phyloP scores from a whole-genome alignment of 345 rosid species.

The Citrus inodora region DNA sequence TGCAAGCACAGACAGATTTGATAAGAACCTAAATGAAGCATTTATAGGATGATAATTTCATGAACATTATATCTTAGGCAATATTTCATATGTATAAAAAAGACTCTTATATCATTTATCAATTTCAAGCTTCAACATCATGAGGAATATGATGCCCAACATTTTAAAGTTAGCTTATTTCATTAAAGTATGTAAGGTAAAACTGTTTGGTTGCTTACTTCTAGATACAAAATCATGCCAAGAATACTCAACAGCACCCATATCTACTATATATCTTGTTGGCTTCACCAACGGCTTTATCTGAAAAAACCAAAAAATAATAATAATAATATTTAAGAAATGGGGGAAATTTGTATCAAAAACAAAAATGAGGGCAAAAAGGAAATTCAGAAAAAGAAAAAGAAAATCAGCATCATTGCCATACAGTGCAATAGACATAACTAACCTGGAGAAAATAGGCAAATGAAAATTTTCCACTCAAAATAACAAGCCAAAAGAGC shows the following conservation, averaged over 20 bases:
- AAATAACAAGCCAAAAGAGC: conserved; percentile 82
- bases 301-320: conserved; percentile 37
- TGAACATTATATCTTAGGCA: background rate
- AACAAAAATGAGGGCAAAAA: background rate
- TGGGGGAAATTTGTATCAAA: background rate
- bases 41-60: background rate
- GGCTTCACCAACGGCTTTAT: conserved; percentile 84
- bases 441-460: conserved; percentile 90
- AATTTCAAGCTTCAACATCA: background rate
- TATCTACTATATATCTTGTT: conserved; percentile 50
- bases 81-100: background rate
- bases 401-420: background rate
- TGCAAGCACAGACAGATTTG: conserved; percentile 42
- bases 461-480: conserved; percentile 80
- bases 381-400: background rate
- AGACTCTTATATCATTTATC: background rate
- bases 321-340: background rate
- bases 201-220: conserved; percentile 40
- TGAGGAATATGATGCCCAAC: background rate
- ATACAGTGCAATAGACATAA: background rate
- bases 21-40: conserved; percentile 1
- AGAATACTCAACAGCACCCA: conserved; percentile 57
- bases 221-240: conserved; percentile 97
- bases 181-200: background rate
- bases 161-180: background rate